These are phyloP conservation scores for Vitis hybrid DNA, from an alignment of 177 flowering plant genomes.

Conservation along the genomic window DNA sequence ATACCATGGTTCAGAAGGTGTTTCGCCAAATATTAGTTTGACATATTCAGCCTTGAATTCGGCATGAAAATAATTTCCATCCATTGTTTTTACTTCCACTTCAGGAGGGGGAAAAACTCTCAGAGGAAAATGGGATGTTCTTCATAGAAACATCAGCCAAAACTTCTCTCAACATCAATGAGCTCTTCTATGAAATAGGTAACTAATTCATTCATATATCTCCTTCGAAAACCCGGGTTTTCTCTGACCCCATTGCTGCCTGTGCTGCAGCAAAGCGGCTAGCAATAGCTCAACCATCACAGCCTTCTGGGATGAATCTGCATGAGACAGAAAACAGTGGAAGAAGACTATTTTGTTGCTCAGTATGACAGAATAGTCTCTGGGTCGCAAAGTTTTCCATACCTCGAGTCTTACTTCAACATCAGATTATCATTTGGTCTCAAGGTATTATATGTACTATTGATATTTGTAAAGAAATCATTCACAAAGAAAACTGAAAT, in stretches of 20 bases:
- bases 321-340: constrained; percentile 33
- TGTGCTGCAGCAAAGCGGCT: constrained; percentile 57
- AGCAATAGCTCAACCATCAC: constrained; percentile 47
- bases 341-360: constrained; percentile 52
- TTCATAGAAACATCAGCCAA: constrained; percentile 70
- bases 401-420: too few relatives aligned
- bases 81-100: neutral
- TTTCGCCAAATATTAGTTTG: too few relatives aligned
- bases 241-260: neutral
- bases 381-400: too few relatives aligned
- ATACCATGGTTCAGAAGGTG: too few relatives aligned
- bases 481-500: neutral
- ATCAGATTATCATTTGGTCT: too few relatives aligned
- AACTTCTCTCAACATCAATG: constrained; percentile 53
- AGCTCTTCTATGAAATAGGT: constrained; percentile 69
- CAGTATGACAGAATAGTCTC: constrained; percentile 26
- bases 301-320: constrained; percentile 45
- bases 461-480: neutral
- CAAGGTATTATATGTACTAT: too few relatives aligned
- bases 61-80: too few relatives aligned
- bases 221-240: neutral
- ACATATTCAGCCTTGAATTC: too few relatives aligned
- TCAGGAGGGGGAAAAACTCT: constrained; percentile 52
- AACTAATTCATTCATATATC: neutral
- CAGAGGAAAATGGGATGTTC: constrained; percentile 58